These are phyloP conservation scores for Macrocybe sp. DNA, from an alignment of 1,284 basidiomycete genomes.

Conservation along the genomic window DNA sequence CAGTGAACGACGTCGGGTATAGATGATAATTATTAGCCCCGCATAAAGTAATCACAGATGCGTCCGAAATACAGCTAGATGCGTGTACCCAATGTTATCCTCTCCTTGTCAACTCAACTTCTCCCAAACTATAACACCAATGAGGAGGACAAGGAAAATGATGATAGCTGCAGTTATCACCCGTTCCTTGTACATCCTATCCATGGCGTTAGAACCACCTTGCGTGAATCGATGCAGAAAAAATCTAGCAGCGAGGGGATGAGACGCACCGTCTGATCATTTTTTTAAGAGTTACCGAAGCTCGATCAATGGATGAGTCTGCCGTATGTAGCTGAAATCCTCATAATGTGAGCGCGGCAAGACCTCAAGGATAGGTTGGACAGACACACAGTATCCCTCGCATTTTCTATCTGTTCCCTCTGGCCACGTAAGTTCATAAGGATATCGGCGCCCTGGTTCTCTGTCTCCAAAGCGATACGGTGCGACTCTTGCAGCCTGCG, in stretches of 20 bases:
- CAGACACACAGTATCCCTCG: conserved; percentile 76
- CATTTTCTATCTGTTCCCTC: conserved; percentile 93
- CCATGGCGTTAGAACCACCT: conserved; percentile 8
- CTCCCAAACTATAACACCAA: conserved; percentile 67
- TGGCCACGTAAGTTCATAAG: conserved; percentile 82
- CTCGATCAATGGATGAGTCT: conserved; percentile 67
- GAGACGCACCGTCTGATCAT: conserved; percentile 68
- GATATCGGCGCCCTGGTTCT: conserved; percentile 93
- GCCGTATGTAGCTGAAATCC: conserved; percentile 56
- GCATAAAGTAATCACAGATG: too few species aligned
- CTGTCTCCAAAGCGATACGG: conserved; percentile 92
- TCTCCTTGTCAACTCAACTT: conserved; percentile 43
- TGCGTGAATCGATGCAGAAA: conserved; percentile 17
- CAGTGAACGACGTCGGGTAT: too few species aligned
- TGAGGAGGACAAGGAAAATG: conserved; percentile 62
- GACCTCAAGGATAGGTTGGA: not conserved
- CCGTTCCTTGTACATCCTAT: conserved; percentile 80
- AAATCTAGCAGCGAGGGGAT: conserved; percentile 25
- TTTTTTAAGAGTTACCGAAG: conserved; percentile 68
- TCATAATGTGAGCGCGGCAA: conserved; percentile 8
- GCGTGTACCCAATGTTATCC: too few species aligned
- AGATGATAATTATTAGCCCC: too few species aligned
- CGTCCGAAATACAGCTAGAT: too few species aligned
- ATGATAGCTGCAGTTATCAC: conserved; percentile 69
- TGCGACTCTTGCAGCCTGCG: conserved; percentile 87